Evolutionary conservation across 306 rosid species (phyloP).

Genomic region (Lablab purpureus): DNA sequence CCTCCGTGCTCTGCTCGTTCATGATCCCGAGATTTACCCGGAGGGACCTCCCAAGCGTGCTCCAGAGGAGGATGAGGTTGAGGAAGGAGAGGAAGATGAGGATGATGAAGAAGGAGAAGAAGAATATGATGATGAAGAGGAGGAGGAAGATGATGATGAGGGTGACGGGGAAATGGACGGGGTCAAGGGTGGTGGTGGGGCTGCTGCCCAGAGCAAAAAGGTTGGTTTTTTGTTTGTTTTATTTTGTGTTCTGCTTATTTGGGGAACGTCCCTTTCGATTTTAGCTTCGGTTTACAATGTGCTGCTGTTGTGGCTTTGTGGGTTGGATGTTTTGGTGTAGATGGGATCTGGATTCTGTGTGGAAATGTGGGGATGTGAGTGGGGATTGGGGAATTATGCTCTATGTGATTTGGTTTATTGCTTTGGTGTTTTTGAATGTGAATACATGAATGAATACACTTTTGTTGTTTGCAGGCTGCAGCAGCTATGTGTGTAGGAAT

Average conservation of each 20-base stretch:
- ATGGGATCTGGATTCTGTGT: conserved; percentile 33
- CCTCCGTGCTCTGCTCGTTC: conserved; percentile 82
- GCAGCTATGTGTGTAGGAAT: conserved; percentile 98
- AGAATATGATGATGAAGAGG: conserved; percentile 8
- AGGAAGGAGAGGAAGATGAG: background rate
- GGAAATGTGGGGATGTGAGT: background rate
- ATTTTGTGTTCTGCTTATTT: background rate
- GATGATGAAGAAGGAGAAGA: conserved; percentile 27
- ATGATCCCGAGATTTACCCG: conserved; percentile 91
- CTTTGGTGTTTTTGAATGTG: conserved; percentile 22
- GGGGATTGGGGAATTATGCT: conserved; percentile 16
- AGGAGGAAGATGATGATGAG: conserved; percentile 24
- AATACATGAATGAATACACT: conserved; percentile 2
- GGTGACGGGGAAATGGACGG: conserved; percentile 51
- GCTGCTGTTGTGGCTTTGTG: background rate
- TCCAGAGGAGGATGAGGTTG: conserved; percentile 48
- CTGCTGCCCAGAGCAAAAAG: conserved; percentile 81
- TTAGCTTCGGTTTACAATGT: background rate
- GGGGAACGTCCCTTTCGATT: conserved; percentile 28
- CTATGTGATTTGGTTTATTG: conserved; percentile 31
- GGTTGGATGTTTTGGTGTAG: background rate
- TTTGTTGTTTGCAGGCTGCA: conserved; percentile 73
- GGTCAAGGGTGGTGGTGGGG: conserved; percentile 55
- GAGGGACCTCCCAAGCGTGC: conserved; percentile 55
- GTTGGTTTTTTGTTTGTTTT: conserved; percentile 48